Evolutionary conservation across 192 early-diverging fungal genomes (phyloP).

Genomic region (Oehlia diaphana): DNA sequence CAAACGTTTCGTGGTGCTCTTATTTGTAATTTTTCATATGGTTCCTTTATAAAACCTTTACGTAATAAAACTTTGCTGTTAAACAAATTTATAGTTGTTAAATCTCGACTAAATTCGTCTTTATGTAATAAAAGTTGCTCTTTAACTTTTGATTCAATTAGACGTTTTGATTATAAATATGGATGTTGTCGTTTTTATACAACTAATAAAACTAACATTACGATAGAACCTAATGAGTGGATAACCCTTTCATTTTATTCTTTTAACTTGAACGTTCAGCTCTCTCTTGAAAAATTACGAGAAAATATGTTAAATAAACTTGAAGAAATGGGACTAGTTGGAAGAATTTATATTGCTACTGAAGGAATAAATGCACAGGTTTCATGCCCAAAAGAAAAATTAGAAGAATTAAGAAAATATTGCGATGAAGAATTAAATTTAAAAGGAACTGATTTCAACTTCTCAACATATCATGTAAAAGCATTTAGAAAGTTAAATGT

Average conservation of each 20-base stretch:
- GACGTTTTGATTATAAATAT: neutral
- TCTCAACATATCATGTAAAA: slow-evolving; percentile 59
- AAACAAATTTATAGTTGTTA: neutral
- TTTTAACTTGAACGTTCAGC: slow-evolving; percentile 39
- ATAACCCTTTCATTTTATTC: slow-evolving; percentile 58
- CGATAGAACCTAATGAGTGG: slow-evolving; percentile 10
- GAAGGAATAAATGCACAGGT: slow-evolving; percentile 85
- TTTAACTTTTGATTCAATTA: neutral
- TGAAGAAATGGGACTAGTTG: slow-evolving; percentile 56
- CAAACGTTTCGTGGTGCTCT: neutral
- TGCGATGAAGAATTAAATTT: slow-evolving; percentile 40
- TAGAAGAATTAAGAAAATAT: slow-evolving; percentile 53
- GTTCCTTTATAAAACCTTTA: neutral
- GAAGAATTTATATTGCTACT: slow-evolving; percentile 70
- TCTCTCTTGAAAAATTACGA: slow-evolving; percentile 37
- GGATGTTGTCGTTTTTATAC: neutral
- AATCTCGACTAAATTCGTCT: neutral
- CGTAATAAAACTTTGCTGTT: neutral
- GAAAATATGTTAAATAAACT: slow-evolving; percentile 44
- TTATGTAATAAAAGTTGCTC: neutral
- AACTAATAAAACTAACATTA: neutral
- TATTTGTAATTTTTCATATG: neutral
- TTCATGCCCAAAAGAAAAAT: slow-evolving; percentile 57
- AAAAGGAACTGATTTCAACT: slow-evolving; percentile 60
- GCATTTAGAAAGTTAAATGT: slow-evolving; percentile 71